A percentile compares a stretch with the other conserved stretches of the same genome.
These are phyloP conservation scores for Priceomyces carsonii DNA, from an alignment of 805 yeast species.

Conservation along the genomic window DNA sequence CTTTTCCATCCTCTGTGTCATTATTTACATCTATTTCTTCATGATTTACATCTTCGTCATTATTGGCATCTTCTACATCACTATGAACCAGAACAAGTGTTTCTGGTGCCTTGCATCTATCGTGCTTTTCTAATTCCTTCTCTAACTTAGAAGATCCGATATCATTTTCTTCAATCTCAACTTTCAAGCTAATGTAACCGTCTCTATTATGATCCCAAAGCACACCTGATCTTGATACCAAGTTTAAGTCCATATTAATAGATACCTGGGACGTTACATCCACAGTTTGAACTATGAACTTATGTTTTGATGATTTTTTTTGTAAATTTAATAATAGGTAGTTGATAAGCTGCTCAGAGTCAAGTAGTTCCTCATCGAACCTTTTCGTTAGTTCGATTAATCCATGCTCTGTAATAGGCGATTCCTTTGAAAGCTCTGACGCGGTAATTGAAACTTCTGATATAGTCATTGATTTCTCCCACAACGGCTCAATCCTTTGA, in stretches of 20 bases:
- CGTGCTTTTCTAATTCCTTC: too few species aligned
- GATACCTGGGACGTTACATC: conserved; percentile 22
- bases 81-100: too few species aligned
- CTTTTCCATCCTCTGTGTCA: too few species aligned
- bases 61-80: background rate
- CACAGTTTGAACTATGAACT: conserved; percentile 52
- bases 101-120: too few species aligned
- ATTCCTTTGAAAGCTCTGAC: conserved; percentile 13
- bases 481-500: background rate
- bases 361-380: conserved; percentile 1
- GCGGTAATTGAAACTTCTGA: conserved; percentile 6
- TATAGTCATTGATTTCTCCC: conserved; percentile 4
- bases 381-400: conserved; percentile 12
- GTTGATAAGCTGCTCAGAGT: conserved; percentile 26
- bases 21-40: too few species aligned
- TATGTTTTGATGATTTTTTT: conserved; percentile 52
- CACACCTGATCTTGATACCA: conserved; percentile 48
- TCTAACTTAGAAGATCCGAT: too few species aligned
- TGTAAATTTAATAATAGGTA: conserved; percentile 35
- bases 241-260: conserved; percentile 19
- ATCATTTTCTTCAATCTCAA: too few species aligned
- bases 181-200: conserved; percentile 45
- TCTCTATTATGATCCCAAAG: conserved; percentile 59
- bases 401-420: conserved; percentile 21
- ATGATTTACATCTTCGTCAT: background rate